Base-by-base conservation (phyloP, 129 eudicot genomes). In the Centaurea solstitialis region DNA sequence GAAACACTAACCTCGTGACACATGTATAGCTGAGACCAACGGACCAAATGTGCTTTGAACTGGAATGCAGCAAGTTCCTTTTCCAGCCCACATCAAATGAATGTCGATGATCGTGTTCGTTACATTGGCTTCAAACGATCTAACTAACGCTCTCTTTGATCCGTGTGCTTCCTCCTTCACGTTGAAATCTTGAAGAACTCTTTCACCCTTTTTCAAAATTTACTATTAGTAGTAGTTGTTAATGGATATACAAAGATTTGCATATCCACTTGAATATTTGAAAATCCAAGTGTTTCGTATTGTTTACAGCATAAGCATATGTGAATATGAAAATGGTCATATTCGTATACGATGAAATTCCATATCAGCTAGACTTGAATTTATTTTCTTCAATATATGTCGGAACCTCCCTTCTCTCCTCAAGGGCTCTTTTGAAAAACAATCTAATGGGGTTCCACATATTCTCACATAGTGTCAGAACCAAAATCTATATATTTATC, bases 41-140 rank as follows among this genome's bases (percentile, higher is more conserved):
- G 96, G 93, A 38, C 96, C 96, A 69, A 71, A 91, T 43, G 96
- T 91, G 85, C 96, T 91, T 73, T 91, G 96, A 38, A 78, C 3
- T 7, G 96, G 96, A 61, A 91, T 89, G 88, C 96, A 91, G 70
- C 96, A 91, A 53, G 96, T 91, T 35, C 95, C 95, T 78, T 80
- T 90, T 26, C 94, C 94, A 5, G 94, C 94, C 94, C 94, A 90
- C 75, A 74, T 68, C 78, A 91, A 73, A 87, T 91, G 96, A 72
- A 91, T 79, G 86, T 91, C 91, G 65, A 91, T 76, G 64, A 87
- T 75, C 8, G 88, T 78, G 83, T 91, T 87, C 13, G 91, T 91
- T 75, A 91, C 88, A 13, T 91, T 91, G 23, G 87, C 88, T 70
- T 85, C 86, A 65, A 81, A 87, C 20, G n/a, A 38, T 81, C 65